Evolutionary conservation across 192 early-diverging fungal species (phyloP).

Genomic region (Allomyces macrogynus): DNA sequence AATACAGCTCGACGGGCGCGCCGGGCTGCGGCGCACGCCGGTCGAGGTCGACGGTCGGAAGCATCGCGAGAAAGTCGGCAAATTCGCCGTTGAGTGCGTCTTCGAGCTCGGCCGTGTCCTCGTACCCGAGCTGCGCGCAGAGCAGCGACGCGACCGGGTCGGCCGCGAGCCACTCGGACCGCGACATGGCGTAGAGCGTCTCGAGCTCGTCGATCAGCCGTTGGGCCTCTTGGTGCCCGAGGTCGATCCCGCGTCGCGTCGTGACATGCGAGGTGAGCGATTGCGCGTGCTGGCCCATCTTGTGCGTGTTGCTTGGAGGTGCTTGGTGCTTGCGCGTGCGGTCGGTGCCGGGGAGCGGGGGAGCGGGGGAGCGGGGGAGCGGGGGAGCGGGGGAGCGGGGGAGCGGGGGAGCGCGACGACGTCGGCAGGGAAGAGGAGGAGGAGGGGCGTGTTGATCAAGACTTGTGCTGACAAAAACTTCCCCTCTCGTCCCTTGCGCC

Average conservation of each 20-base stretch:
- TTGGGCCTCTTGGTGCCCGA: neutral
- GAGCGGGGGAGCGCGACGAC: neutral
- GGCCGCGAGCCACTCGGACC: neutral
- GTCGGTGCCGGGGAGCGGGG: too few relatives aligned
- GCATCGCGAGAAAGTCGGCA: neutral
- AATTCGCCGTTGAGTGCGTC: neutral
- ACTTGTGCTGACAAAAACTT: too few relatives aligned
- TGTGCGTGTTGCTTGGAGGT: neutral
- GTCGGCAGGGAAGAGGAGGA: too few relatives aligned
- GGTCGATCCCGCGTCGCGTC: neutral
- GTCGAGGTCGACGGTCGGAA: neutral
- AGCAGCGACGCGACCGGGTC: neutral
- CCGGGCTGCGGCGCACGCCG: neutral
- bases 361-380: too few relatives aligned
- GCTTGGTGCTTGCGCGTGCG: neutral
- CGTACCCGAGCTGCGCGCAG: neutral
- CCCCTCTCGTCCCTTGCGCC: too few relatives aligned
- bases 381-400: neutral
- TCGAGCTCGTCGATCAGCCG: neutral
- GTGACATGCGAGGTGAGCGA: neutral
- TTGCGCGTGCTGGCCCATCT: neutral
- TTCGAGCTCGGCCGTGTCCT: neutral
- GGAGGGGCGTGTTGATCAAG: too few relatives aligned
- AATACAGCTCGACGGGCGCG: neutral
- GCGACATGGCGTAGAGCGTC: neutral